These are phyloP conservation scores for Ceratocystis cacaofunesta DNA, from an alignment of 2,329 filamentous ascomycete species.

Conservation along the genomic window DNA sequence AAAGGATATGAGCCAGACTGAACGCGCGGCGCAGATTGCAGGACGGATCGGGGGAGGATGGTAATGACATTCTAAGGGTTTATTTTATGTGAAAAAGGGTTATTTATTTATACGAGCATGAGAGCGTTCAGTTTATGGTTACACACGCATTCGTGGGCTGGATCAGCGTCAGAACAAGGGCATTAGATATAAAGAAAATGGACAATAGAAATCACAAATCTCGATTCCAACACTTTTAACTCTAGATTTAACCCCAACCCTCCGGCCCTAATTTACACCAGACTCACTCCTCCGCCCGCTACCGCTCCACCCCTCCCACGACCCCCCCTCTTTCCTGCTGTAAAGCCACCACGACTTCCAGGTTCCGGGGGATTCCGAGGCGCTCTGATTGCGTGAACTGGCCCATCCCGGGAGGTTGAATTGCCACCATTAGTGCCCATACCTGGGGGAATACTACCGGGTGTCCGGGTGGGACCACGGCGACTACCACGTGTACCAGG, in stretches of 20 bases:
- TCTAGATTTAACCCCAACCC: not conserved
- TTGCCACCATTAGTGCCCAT: conserved; percentile 26
- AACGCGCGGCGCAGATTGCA: conserved; percentile 75
- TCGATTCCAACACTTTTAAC: not conserved
- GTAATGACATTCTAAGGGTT: conserved; percentile 33
- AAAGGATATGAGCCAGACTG: conserved; percentile 50
- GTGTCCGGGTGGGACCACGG: not conserved
- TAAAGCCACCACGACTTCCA: conserved; percentile 62
- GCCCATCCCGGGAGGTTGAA: conserved; percentile 44
- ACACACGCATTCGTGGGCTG: not conserved
- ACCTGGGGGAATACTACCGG: conserved; percentile 3
- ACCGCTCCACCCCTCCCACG: not conserved
- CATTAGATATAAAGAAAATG: not conserved
- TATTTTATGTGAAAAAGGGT: not conserved
- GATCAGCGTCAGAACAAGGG: not conserved
- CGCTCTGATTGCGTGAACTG: conserved; percentile 54
- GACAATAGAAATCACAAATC: not conserved
- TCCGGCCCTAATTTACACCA: not conserved
- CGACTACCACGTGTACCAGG: not conserved
- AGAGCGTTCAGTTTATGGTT: not conserved
- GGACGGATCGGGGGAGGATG: conserved; percentile 87
- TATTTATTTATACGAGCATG: not conserved
- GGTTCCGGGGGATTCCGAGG: conserved; percentile 61
- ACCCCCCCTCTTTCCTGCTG: conserved; percentile 21
- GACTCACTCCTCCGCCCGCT: conserved; percentile 7